Percentiles rank a stretch among this genome's conserved stretches.
phyloP scores from a whole-genome alignment of 2,329 filamentous ascomycete genomes.

The Juglanconis oblonga region DNA sequence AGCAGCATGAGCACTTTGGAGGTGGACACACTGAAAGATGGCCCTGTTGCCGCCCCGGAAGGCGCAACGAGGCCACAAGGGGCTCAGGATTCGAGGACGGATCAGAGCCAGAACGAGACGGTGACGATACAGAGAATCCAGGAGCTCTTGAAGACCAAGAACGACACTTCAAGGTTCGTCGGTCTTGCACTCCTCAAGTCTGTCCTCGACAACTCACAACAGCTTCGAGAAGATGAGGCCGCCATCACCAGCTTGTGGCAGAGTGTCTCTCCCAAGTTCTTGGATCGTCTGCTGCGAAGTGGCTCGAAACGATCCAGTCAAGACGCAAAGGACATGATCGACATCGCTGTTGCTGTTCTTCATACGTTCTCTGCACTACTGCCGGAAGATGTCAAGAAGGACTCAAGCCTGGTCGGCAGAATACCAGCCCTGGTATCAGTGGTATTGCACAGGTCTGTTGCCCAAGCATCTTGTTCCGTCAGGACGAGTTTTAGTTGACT shows the following conservation, averaged over 20 bases:
- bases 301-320: conserved; percentile 37
- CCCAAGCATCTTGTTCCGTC: not conserved
- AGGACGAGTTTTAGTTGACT: conserved; percentile 9
- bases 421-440: conserved; percentile 52
- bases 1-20: not conserved
- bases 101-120: not conserved
- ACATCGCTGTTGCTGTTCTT: conserved; percentile 60
- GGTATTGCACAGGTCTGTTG: conserved; percentile 50
- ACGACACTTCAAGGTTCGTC: conserved; percentile 68
- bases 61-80: not conserved
- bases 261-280: conserved; percentile 58
- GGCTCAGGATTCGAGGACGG: not conserved
- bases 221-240: conserved; percentile 46
- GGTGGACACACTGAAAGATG: not conserved
- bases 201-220: conserved; percentile 58
- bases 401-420: conserved; percentile 48
- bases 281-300: conserved; percentile 60
- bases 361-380: conserved; percentile 60
- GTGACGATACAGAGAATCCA: conserved; percentile 47
- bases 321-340: conserved; percentile 58
- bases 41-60: no score
- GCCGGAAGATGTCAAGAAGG: conserved; percentile 42
- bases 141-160: conserved; percentile 53
- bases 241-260: conserved; percentile 54
- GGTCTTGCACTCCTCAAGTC: conserved; percentile 64